Evolutionary conservation across 1,284 basidiomycete species (phyloP), one percentile per base, ranked within the genome.

Genomic region (Moniliella sp.): DNA sequence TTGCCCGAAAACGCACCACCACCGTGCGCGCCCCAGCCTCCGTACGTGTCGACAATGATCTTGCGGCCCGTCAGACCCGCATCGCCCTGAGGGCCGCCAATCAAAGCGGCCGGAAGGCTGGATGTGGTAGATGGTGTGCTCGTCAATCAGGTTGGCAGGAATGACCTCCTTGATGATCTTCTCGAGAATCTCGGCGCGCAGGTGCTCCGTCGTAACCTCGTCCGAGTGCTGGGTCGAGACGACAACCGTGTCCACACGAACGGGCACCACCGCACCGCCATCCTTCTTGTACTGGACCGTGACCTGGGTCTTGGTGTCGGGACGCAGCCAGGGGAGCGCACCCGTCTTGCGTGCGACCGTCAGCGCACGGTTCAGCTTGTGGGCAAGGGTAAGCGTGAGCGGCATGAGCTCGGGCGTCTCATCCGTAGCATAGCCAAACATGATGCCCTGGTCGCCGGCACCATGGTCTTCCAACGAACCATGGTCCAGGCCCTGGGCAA

Each of bases 1-100:
- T 97, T 94, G 53, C 88, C 88, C 35, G 88, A 94, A 75, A 97
- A 99, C 45, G 91, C 91, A 66, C 91, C 91, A 73, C 91, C 91
- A 69, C 91, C 91, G 68, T 99, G 88, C 31, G 88, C 91, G 65
- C 91, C 88, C 88, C 88, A 97, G 32, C 88, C 88, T 62, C 88
- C 91, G 66, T 97, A 65, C 83, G 40, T 84, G 50, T 61, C 50
- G 37, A 62, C 91, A 46, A 99, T 97, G 68, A 99, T 97, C 71
- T 99, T 31, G n/a, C 29, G 29, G 13, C 29, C 29, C 10, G 29
- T 31, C 3, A 31, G 29, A 31, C 29, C 29, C 13, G 29, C 29
- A 14, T 31, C n/a, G 69, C 91, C 91, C 67, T 99, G 91, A 43
- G 91, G 91, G 45, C 91, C 91, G 69, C 91, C 91, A 54, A 99